phyloP scores from a whole-genome alignment of 306 rosid genomes.

The Lagenaria siceraria region DNA sequence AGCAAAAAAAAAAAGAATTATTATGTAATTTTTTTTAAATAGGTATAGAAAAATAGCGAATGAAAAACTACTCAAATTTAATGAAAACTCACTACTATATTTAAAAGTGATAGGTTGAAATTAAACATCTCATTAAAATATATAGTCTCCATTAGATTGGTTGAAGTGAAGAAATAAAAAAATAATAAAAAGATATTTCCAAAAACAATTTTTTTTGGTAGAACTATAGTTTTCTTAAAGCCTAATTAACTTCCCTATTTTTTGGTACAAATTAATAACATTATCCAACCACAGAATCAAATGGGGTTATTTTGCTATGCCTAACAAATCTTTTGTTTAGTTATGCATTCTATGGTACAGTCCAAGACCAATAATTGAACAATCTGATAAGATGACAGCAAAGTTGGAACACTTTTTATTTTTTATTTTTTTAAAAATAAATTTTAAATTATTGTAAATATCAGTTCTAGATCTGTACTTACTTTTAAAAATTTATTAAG shows the following conservation, averaged over 20 bases:
- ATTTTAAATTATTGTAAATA: not conserved
- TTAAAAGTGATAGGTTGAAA: too few relatives aligned
- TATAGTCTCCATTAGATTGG: too few relatives aligned
- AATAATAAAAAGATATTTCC: not conserved
- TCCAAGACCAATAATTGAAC: not conserved
- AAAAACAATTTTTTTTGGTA: not conserved
- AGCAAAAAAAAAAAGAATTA: too few relatives aligned
- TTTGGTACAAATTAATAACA: not conserved
- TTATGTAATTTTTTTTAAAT: too few relatives aligned
- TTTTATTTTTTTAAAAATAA: too few relatives aligned
- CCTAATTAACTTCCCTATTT: not conserved
- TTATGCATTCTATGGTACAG: not conserved
- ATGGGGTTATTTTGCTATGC: not conserved
- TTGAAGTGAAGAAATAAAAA: too few relatives aligned
- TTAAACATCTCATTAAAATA: too few relatives aligned
- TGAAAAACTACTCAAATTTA: too few relatives aligned
- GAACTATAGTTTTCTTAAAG: not conserved
- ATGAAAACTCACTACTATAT: too few relatives aligned
- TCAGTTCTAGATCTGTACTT: not conserved
- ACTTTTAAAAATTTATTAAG: not conserved
- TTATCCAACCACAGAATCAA: not conserved
- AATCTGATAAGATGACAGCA: not conserved
- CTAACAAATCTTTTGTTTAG: constrained; percentile 1
- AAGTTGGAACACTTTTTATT: too few relatives aligned
- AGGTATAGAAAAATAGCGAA: too few relatives aligned